Percentiles rank a stretch among this genome's conserved stretches.
phyloP scores from a whole-genome alignment of 306 rosid genomes.

The Cucumis sativus region DNA sequence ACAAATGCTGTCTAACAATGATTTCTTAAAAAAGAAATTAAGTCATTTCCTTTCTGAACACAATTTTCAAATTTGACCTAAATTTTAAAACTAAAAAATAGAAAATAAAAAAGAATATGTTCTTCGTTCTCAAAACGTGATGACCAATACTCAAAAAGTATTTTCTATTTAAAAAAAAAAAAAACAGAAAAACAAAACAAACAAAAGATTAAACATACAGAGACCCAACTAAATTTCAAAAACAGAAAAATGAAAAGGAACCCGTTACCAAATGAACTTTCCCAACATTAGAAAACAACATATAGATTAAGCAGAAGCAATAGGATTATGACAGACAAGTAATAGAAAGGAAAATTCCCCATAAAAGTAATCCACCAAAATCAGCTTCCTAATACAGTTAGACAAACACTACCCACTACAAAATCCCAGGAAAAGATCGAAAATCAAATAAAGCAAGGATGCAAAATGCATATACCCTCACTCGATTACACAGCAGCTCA shows the following conservation, averaged over 20 bases:
- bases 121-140: background rate
- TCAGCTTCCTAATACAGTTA: background rate
- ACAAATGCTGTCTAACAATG: background rate
- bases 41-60: background rate
- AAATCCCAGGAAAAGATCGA: background rate
- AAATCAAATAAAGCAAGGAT: background rate
- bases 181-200: background rate
- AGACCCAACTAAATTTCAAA: background rate
- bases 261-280: background rate
- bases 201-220: background rate
- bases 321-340: background rate
- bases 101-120: background rate
- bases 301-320: background rate
- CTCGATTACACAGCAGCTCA: background rate
- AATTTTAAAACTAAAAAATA: background rate
- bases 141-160: background rate
- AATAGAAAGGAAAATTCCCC: background rate
- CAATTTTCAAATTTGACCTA: background rate
- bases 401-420: background rate
- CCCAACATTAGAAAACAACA: background rate
- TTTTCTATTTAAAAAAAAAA: background rate
- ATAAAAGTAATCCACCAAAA: background rate
- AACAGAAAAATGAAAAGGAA: background rate
- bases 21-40: background rate
- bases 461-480: background rate